Base-by-base conservation (phyloP, 441 rosid species). In the Pelargonium fulgidum region DNA sequence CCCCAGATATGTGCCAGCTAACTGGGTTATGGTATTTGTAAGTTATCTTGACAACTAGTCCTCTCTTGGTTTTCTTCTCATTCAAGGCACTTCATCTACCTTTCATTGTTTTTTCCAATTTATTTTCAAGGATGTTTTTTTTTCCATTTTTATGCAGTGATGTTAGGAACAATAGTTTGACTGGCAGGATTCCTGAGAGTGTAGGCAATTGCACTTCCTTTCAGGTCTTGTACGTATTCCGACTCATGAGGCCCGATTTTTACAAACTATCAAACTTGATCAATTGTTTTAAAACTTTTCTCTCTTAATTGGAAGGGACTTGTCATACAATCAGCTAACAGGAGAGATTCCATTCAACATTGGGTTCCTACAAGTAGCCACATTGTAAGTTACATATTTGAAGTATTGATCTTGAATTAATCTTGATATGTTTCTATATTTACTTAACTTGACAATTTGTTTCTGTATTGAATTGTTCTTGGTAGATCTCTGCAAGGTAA, bases 1-100 rank as follows among this genome's bases (percentile, higher is more conserved):
- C 98, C 13, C 80, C 87, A 24, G 99, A 95, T 65, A 86, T 95
- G 84, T 95, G 98, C 68, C 99, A 92, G 75, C 85, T 92, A 66
- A 89, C 97, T 1, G 90, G 98, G 42, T 75, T 95, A 76, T 95
- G 98, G 99, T 95, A 85, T 71, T 92, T 92, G 99, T 95, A 84
- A 89, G 99, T 82, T 26, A 22, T 19, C 64, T 0, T 7, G 24
- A 54, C 5, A 54, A 16, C 10, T 54, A 6, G 0, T 6, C 22
- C 19, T 54, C 62, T 14, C 33, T 26, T 26, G 33, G 2, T 26
- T 1, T 26, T 26, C 33, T 1, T 26, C 33, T 26, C 33, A 26
- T 26, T 26, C 33, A 26, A 26, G 33, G 3, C 33, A 26, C 33
- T 26, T 26, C 33, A 26, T 26, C 33, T 22, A 26, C 33, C 33